Percentiles rank a stretch among this genome's conserved stretches.
phyloP scores from a whole-genome alignment of 106 monocot genomes.

The Phalaenopsis equestris region DNA sequence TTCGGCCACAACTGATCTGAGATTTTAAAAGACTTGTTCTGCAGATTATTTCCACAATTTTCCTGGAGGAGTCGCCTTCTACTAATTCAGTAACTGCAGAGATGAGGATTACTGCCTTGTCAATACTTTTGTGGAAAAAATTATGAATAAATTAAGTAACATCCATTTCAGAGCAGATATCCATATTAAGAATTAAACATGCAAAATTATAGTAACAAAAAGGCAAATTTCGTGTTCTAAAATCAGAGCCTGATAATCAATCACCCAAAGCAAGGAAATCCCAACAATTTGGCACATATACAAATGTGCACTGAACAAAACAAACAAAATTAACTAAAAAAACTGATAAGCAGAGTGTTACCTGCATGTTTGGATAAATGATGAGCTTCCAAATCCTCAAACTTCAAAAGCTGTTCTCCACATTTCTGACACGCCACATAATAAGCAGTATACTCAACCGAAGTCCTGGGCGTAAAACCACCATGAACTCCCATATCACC shows the following conservation, averaged over 20 bases:
- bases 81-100: constrained; percentile 73
- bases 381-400: constrained; percentile 73
- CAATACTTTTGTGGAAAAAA: too few relatives aligned
- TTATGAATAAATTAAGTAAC: too few relatives aligned
- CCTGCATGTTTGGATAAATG: constrained; percentile 97
- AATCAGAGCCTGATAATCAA: background rate
- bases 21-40: constrained; percentile 72
- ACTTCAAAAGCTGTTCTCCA: constrained; percentile 69
- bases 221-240: too few relatives aligned
- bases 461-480: background rate
- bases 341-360: background rate
- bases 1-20: constrained; percentile 52
- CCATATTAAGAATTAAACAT: too few relatives aligned
- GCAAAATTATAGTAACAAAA: too few relatives aligned
- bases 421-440: constrained; percentile 60
- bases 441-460: constrained; percentile 3
- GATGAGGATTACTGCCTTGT: background rate
- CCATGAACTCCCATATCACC: background rate
- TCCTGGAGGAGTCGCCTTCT: constrained; percentile 95
- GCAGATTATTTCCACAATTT: constrained; percentile 97
- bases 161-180: too few relatives aligned
- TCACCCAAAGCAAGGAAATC: background rate
- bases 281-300: background rate
- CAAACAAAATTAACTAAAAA: too few relatives aligned
- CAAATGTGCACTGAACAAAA: too few relatives aligned